Evolutionary conservation across 148 eudicot species (phyloP).

Genomic region (Chenopodium album): DNA sequence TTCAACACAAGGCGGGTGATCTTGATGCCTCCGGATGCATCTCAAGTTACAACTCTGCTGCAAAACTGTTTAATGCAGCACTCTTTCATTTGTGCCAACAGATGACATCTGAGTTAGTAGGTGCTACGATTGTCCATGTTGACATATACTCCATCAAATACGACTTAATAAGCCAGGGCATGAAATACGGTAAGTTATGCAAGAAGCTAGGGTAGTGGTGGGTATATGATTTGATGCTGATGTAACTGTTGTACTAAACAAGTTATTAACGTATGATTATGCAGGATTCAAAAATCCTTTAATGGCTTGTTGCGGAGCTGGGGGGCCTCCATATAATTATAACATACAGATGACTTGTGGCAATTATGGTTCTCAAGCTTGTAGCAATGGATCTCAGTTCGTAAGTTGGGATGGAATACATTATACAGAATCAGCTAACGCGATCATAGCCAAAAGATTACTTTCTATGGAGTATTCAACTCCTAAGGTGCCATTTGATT

Average conservation of each 20-base stretch:
- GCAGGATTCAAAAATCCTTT: constrained; percentile 73
- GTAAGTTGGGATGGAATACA: constrained; percentile 92
- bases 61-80: constrained; percentile 62
- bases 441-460: constrained; percentile 60
- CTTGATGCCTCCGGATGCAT: constrained; percentile 68
- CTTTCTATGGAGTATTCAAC: constrained; percentile 65
- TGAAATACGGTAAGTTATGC: constrained; percentile 58
- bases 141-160: constrained; percentile 86
- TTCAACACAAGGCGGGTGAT: constrained; percentile 35
- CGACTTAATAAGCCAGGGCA: constrained; percentile 69
- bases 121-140: constrained; percentile 68
- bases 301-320: constrained; percentile 89
- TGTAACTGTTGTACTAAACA: background rate
- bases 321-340: constrained; percentile 90
- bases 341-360: constrained; percentile 64
- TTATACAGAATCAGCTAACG: constrained; percentile 85
- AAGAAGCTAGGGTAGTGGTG: background rate
- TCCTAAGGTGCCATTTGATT: constrained; percentile 56
- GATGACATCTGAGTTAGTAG: constrained; percentile 61
- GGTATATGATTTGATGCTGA: background rate
- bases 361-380: constrained; percentile 52
- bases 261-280: background rate
- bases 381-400: constrained; percentile 46
- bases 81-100: constrained; percentile 46
- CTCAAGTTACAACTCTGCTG: constrained; percentile 62